Evolutionary conservation across 2,329 filamentous ascomycete species (phyloP), one percentile per base, ranked within the genome.

Genomic region (Aspergillus chevalieri): DNA sequence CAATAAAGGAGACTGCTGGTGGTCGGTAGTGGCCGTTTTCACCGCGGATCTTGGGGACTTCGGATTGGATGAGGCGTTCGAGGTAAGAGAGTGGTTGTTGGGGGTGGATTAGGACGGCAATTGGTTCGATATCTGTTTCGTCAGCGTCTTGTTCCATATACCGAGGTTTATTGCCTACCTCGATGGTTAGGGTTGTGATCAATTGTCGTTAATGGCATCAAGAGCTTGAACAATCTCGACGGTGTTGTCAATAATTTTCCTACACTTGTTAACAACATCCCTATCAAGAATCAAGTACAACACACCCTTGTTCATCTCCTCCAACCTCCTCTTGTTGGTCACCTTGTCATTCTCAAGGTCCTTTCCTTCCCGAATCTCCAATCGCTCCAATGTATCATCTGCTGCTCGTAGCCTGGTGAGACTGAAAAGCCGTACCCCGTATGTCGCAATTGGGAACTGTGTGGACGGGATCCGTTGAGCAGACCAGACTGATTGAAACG

Each of bases 21-120:
- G 87, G 78, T 54, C 85, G 84, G 54, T 89, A 82, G 6, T 82
- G 80, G 7, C 85, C 81, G 44, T 83, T 69, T 49, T 80, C 79
- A 1, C 73, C 75, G 33, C 79, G 74, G 12, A 92, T 75, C 0
- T 82, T 81, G 0, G 89, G 87, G 0, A 95, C 76, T 67, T 95
- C 91, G 47, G 89, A 86, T 64, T 95, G 91, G 43, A 96, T 91
- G 3, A 96, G 74, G 7, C 89, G 82, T 66, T 95, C 89, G 39
- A 95, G 82, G 66, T 95, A 95, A 7, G 89, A 95, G 3, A 96
- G 78, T 0, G 91, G 91, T 64, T 96, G 91, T 54, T 94, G 88
- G 0, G 91, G 90, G 59, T 95, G 91, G 0, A 95, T 79, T 2
- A 95, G 81, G 0, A 95, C 78, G 1, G 90, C 90, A 10, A 95